phyloP scores from a whole-genome alignment of 2,329 filamentous ascomycete genomes.

The Fusarium tricinctum region DNA sequence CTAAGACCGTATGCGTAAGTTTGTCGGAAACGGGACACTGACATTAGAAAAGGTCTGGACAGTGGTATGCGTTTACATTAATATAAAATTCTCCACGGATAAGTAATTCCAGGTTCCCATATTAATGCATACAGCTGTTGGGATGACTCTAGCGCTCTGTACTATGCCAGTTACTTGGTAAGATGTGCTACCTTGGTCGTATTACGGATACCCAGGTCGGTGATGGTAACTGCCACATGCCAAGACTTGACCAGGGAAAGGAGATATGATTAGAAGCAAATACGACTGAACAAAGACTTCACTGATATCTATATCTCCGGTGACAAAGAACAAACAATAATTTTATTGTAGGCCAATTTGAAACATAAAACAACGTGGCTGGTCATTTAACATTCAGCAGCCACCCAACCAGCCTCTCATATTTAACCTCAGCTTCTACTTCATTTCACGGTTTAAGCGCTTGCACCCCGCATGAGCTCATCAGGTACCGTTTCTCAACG shows the following conservation, averaged over 20 bases:
- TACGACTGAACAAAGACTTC: background rate
- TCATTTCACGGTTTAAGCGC: background rate
- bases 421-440: conserved; percentile 15
- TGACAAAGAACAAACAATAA: background rate
- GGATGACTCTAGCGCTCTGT: background rate
- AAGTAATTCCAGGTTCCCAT: background rate
- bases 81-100: background rate
- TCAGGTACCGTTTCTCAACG: conserved; percentile 17
- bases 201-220: background rate
- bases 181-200: background rate
- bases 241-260: background rate
- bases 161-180: too few relatives aligned
- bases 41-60: background rate
- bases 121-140: background rate
- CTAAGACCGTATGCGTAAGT: too few relatives aligned
- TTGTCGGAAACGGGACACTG: too few relatives aligned
- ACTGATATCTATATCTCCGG: background rate
- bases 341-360: background rate
- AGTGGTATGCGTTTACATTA: background rate
- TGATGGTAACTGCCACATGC: background rate
- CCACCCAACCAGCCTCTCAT: conserved; percentile 19
- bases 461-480: conserved; percentile 32
- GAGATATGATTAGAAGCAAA: background rate
- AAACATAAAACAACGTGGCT: conserved; percentile 7
- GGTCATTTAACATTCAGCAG: background rate